phyloP scores from a whole-genome alignment of 1,284 basidiomycete genomes.

The Heliocybe sulcata region DNA sequence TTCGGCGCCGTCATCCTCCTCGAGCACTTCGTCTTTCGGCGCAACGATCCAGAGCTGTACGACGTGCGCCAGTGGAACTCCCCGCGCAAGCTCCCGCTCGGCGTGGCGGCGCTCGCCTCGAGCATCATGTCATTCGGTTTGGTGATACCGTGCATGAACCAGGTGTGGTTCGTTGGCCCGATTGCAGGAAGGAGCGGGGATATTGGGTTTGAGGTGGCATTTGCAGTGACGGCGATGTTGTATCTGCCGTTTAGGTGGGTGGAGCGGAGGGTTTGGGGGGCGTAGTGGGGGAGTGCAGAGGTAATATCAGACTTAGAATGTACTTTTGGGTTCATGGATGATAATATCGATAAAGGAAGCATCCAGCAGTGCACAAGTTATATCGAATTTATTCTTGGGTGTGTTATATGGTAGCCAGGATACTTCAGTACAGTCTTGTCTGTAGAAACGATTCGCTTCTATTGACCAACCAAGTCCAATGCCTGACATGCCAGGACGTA shows the following conservation, averaged over 20 bases:
- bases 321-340: not conserved
- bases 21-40: slow-evolving; percentile 61
- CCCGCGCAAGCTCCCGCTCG: slow-evolving; percentile 50
- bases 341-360: no score
- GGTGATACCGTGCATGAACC: slow-evolving; percentile 63
- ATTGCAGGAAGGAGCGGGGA: slow-evolving; percentile 66
- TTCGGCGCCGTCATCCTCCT: slow-evolving; percentile 52
- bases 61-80: slow-evolving; percentile 47
- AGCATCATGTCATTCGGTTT: slow-evolving; percentile 43
- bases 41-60: slow-evolving; percentile 27
- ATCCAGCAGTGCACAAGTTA: no score
- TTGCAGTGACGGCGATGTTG: slow-evolving; percentile 40
- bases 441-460: no score
- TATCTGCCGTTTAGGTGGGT: slow-evolving; percentile 51
- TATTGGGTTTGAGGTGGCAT: slow-evolving; percentile 72
- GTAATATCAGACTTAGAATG: not conserved
- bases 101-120: slow-evolving; percentile 52
- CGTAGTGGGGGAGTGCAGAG: not conserved
- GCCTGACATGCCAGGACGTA: no score
- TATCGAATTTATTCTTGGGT: no score
- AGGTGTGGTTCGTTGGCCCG: slow-evolving; percentile 69
- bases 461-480: no score
- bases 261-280: slow-evolving; percentile 17
- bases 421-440: no score
- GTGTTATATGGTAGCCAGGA: no score